These are phyloP conservation scores for Gastrodia elata DNA, from an alignment of 106 monocot genomes.

Conservation along the genomic window DNA sequence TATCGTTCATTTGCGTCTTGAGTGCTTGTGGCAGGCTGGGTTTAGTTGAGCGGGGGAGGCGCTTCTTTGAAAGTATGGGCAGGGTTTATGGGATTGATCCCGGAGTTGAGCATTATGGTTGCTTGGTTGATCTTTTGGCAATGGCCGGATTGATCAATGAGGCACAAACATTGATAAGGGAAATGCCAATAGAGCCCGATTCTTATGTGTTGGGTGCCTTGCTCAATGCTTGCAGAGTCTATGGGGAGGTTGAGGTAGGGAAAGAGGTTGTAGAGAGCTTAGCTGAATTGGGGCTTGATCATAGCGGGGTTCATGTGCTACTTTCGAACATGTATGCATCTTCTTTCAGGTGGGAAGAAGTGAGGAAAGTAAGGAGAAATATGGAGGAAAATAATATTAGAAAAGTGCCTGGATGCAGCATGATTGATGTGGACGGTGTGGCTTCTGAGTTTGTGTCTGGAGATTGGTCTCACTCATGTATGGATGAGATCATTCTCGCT, in stretches of 20 bases:
- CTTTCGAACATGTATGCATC: conserved; percentile 79
- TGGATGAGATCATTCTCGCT: conserved; percentile 26
- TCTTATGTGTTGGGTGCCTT: conserved; percentile 72
- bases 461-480: conserved; percentile 28
- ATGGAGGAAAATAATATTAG: conserved; percentile 64
- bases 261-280: conserved; percentile 34
- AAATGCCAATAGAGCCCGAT: conserved; percentile 74
- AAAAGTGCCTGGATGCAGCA: conserved; percentile 80
- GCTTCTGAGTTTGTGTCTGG: conserved; percentile 70
- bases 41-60: conserved; percentile 37
- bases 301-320: conserved; percentile 66
- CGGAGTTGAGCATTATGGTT: conserved; percentile 74
- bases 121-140: conserved; percentile 66
- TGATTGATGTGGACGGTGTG: conserved; percentile 68
- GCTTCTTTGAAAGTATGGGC: conserved; percentile 46
- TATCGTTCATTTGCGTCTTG: conserved; percentile 70
- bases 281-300: conserved; percentile 43
- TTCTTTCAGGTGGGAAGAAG: conserved; percentile 47
- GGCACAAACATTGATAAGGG: conserved; percentile 29
- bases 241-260: conserved; percentile 38
- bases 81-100: conserved; percentile 37
- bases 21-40: conserved; percentile 65
- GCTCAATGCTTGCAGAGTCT: conserved; percentile 58
- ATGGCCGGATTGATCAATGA: conserved; percentile 66
- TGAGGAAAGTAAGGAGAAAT: conserved; percentile 46